phyloP scores from a whole-genome alignment of 2,329 filamentous ascomycete genomes.

The Talaromyces rugulosus region DNA sequence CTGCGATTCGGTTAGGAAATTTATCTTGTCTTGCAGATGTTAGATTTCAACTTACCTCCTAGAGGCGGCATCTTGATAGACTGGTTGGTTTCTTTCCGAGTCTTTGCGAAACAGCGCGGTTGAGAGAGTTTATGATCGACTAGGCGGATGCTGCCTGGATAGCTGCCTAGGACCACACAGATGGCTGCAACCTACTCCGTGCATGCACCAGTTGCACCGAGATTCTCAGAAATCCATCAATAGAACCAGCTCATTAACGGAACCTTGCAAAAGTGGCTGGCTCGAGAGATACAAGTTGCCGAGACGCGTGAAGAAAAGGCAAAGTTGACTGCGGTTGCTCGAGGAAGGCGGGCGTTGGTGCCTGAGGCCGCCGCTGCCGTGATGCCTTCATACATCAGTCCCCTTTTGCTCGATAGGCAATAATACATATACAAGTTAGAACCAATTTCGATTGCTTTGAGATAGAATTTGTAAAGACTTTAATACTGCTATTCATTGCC shows the following conservation, averaged over 20 bases:
- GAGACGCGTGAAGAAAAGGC: background rate
- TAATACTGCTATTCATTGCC: background rate
- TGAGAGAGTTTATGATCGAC: background rate
- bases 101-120: background rate
- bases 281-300: background rate
- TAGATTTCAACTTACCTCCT: background rate
- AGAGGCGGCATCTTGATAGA: conserved; percentile 6
- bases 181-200: background rate
- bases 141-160: conserved; percentile 5
- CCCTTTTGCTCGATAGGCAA: background rate
- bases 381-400: background rate
- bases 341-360: background rate
- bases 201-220: background rate
- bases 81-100: background rate
- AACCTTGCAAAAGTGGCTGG: background rate
- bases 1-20: conserved; percentile 25
- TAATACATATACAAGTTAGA: background rate
- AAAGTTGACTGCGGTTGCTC: background rate
- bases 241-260: background rate
- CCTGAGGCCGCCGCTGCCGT: background rate
- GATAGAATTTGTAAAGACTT: background rate
- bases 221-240: background rate
- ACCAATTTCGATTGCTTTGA: background rate
- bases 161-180: background rate
- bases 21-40: background rate